phyloP scores from a whole-genome alignment of 768 basidiomycete genomes.

The Lactarius vividus region DNA sequence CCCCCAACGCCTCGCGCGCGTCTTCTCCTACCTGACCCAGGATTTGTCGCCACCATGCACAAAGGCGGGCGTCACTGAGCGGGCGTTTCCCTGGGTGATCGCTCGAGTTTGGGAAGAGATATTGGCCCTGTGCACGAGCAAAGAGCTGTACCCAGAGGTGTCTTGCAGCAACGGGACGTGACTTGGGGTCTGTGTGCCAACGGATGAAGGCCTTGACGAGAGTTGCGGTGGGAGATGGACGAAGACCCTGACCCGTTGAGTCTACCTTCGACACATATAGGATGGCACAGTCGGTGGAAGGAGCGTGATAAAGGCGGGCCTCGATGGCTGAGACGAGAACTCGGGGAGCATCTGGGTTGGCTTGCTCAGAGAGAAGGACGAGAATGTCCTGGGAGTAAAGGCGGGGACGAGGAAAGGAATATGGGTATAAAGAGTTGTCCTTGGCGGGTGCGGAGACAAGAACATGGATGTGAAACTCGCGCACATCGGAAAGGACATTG shows the following conservation, averaged over 20 bases:
- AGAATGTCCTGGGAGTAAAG: constrained; percentile 76
- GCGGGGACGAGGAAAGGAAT: constrained; percentile 63
- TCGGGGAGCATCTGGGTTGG: constrained; percentile 45
- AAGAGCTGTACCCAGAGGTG: constrained; percentile 2
- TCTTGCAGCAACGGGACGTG: neutral
- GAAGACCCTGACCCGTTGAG: constrained; percentile 71
- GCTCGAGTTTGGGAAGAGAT: constrained; percentile 87
- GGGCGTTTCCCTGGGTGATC: constrained; percentile 68
- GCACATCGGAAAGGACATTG: constrained; percentile 12
- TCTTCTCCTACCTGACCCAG: constrained; percentile 54
- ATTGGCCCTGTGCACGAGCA: constrained; percentile 91
- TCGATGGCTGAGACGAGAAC: constrained; percentile 78
- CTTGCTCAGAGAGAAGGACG: constrained; percentile 67
- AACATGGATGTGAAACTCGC: constrained; percentile 68
- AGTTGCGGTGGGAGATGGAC: constrained; percentile 64
- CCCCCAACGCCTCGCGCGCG: constrained; percentile 30
- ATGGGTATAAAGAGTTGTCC: constrained; percentile 67
- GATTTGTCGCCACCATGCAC: constrained; percentile 90
- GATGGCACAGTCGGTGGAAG: constrained; percentile 1
- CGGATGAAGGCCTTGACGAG: constrained; percentile 65
- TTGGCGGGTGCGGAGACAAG: constrained; percentile 69
- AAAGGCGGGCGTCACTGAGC: constrained; percentile 73
- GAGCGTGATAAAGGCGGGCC: constrained; percentile 43
- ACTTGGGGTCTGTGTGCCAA: constrained; percentile 36
- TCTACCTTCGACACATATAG: constrained; percentile 91